Base-by-base conservation (phyloP, 352 stramenopile species). In the Aphanomyces invadans region DNA sequence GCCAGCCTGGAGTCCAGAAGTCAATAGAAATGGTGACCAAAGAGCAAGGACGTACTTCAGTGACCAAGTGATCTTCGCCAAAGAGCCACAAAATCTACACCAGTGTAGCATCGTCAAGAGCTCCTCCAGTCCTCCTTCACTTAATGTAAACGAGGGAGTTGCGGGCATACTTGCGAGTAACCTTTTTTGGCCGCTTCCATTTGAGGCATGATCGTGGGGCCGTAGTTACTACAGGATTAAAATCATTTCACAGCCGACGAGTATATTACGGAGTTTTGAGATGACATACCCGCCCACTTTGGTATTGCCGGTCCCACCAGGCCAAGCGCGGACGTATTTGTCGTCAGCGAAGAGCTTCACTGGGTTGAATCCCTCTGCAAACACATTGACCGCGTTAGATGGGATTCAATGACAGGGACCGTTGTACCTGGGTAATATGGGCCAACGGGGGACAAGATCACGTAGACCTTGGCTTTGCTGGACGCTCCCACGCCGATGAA, bases 401-500 rank as follows among this genome's bases (percentile, higher is more conserved):
- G n/a, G n/a, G n/a, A n/a, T n/a, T n/a, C n/a, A n/a, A n/a, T n/a
- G n/a, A n/a, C n/a, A n/a, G n/a, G 21, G 10, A 52, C 9, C 9
- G 7, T 60, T 64, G 36, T 56, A 76, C 73, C 73, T 42, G 95
- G 92, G 78, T 98, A 99, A 80, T 99, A 99, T 5, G 97, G 97
- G 19, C 97, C 97, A 7, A 98, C 95, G 9, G 97, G 97, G 56
- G 86, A 98, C 28, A 96, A 81, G 65, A 99, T 99, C 38, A 98
- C 87, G 71, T 95, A 99, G 26, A 98, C 76, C 65, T 98, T 93
- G 68, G 97, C 77, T 54, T 86, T 87, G 29, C 88, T 71, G 26
- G 91, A 92, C n/a, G 88, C 75, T 9, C 79, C 79, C 11, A 99
- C 77, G 42, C 94, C 92, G 56, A 98, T 87, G 53, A 80, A 96